Evolutionary conservation across 139 green algal genomes (phyloP).

Genomic region (Auxenochlorella pyrenoidosa): DNA sequence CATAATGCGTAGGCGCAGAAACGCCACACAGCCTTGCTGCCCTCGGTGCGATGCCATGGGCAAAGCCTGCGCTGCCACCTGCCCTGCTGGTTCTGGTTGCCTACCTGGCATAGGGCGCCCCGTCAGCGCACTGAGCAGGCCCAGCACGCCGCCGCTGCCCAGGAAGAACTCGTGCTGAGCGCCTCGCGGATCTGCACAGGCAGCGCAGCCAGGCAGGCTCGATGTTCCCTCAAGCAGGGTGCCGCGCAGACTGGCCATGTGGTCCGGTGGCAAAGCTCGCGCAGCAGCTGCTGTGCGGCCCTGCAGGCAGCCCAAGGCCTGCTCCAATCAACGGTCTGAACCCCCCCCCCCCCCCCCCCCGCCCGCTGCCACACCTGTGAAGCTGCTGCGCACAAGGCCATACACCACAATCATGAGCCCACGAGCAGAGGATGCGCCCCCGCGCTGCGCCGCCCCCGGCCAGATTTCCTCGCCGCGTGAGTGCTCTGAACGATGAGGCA

Average conservation of each 20-base stretch:
- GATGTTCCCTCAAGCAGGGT: not conserved
- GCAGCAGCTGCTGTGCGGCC: too few relatives aligned
- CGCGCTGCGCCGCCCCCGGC: not conserved
- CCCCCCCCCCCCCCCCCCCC: too few relatives aligned
- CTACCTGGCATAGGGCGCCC: constrained; percentile 39
- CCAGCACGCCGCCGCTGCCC: constrained; percentile 52
- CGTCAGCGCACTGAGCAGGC: constrained; percentile 50
- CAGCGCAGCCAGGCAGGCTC: not conserved
- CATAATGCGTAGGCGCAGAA: too few relatives aligned
- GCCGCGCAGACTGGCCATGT: too few relatives aligned
- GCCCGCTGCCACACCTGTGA: constrained; percentile 5
- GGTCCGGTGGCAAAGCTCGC: too few relatives aligned
- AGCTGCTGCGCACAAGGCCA: constrained; percentile 50
- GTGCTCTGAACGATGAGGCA: not conserved
- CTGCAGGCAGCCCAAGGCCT: too few relatives aligned
- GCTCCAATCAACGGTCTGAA: not conserved
- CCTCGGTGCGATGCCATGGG: too few relatives aligned
- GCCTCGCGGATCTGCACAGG: not conserved
- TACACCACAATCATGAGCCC: constrained; percentile 55
- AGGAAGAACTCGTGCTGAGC: constrained; percentile 48
- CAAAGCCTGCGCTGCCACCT: too few relatives aligned
- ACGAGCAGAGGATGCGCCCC: not conserved
- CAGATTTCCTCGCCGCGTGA: constrained; percentile 16
- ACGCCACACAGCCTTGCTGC: too few relatives aligned
- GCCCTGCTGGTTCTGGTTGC: not conserved